Evolutionary conservation across 768 basidiomycete genomes (phyloP), one percentile per base, ranked within the genome.

Genomic region (Rhodocollybia butyracea): DNA sequence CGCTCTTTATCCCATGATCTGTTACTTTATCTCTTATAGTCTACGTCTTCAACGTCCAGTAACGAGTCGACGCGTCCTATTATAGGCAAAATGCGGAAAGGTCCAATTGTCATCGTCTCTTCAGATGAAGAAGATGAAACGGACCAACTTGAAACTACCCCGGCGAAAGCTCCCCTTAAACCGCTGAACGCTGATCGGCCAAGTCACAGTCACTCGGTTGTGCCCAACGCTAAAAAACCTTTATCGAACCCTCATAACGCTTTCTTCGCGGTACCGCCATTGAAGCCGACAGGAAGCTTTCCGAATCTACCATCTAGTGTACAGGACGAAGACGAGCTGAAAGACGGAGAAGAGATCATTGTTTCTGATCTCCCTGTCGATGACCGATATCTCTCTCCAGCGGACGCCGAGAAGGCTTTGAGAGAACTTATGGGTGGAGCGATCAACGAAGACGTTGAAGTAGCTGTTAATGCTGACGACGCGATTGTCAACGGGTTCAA

Each of bases 401-500:
- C 68, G 0, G 89, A 94, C 21, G 85, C 91, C 0, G 90, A 94
- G 62, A 85, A 84, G 61, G 89, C 86, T 21, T 72, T 94, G 50
- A 81, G 85, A 22, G 90, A 92, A 38, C 74, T 94, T 17, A 83
- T 95, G 59, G 79, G 81, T 43, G 86, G 86, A 5, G 80, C 77
- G 12, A 78, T 85, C 63, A 80, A 82, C 50, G 80, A 82, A 38
- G 86, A 85, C 19, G 73, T 73, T 2, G 76, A 78, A 24, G 72
- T 74, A 4, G 81, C 82, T 41, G 75, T 89, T 38, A 76, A 89
- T 56, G 79, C 83, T 69, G 77, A 79, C 3, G 83, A 92, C 57
- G 83, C 86, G 0, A 74, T 77, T 13, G 91, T 96, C 1, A 79
- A 85, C 11, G 94, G 89, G 0, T 96, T 98, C 67, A 75, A 74